These are phyloP conservation scores for Diaporthe sp. DNA, from an alignment of 2,329 filamentous ascomycete genomes.

Conservation along the genomic window DNA sequence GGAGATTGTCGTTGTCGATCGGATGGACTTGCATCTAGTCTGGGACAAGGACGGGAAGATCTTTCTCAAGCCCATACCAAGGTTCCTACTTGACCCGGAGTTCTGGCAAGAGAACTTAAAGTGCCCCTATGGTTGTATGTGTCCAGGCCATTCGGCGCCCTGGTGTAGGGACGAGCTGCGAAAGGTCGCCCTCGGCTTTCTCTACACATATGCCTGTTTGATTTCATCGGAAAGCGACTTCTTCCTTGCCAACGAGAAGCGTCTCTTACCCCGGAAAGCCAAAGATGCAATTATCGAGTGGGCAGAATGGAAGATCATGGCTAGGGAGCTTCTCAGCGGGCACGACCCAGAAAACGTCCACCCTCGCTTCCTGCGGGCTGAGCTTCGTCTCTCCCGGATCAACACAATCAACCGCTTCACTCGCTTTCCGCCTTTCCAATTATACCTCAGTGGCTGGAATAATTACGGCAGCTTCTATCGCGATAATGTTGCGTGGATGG, in stretches of 20 bases:
- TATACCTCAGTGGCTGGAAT: constrained; percentile 32
- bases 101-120: not conserved
- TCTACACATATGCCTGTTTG: not conserved
- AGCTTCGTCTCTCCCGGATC: constrained; percentile 38
- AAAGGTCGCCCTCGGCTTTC: not conserved
- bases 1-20: not conserved
- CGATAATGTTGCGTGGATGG: not conserved
- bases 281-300: not conserved
- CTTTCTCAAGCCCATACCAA: not conserved
- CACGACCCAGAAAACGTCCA: constrained; percentile 32
- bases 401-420: constrained; percentile 36
- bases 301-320: not conserved
- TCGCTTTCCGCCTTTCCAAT: constrained; percentile 26
- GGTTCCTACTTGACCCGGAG: not conserved
- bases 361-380: constrained; percentile 38
- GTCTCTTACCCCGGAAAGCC: not conserved
- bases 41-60: not conserved
- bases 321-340: constrained; percentile 33
- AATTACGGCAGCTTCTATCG: constrained; percentile 33
- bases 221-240: not conserved
- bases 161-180: not conserved
- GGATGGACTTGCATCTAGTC: not conserved
- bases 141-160: not conserved
- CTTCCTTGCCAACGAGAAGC: not conserved
- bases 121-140: not conserved